A percentile compares a stretch with the other conserved stretches of the same genome.
These are phyloP conservation scores for Hyphodiscus hymeniophilus DNA, from an alignment of 495 filamentous ascomycete species.

Conservation along the genomic window DNA sequence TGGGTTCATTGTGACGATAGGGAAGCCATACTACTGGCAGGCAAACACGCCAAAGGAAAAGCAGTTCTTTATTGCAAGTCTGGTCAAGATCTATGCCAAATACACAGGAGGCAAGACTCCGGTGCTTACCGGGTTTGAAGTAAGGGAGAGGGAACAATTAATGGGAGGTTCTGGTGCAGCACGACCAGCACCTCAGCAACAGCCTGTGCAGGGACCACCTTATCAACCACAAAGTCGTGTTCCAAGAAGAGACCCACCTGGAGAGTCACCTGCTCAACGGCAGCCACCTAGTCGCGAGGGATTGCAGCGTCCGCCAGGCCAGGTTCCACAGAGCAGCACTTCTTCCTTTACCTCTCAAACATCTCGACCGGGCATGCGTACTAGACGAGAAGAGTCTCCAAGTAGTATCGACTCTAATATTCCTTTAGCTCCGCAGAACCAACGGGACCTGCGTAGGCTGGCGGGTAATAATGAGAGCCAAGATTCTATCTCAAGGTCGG, in stretches of 20 bases:
- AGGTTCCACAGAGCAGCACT: slow-evolving; percentile 11
- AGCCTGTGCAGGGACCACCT: slow-evolving; percentile 7
- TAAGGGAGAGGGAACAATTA: slow-evolving; percentile 58
- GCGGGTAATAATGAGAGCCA: slow-evolving; percentile 45
- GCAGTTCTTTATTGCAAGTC: slow-evolving; percentile 91
- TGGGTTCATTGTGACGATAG: slow-evolving; percentile 82
- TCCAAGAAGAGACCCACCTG: slow-evolving; percentile 28
- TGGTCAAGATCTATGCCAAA: slow-evolving; percentile 92
- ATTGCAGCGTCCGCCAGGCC: slow-evolving; percentile 29
- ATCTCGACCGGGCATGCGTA: slow-evolving; percentile 23
- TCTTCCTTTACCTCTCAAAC: slow-evolving; percentile 22
- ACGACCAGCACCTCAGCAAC: slow-evolving; percentile 2
- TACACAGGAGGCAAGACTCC: slow-evolving; percentile 86
- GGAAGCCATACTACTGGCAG: slow-evolving; percentile 97
- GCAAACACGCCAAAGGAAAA: slow-evolving; percentile 88
- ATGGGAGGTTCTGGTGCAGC: slow-evolving; percentile 10
- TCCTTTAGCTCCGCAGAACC: slow-evolving; percentile 28
- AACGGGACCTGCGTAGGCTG: slow-evolving; percentile 32
- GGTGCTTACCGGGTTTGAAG: slow-evolving; percentile 71
- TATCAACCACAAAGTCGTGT: slow-evolving; percentile 20
- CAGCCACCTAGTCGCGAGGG: slow-evolving; percentile 40
- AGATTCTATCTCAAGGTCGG: slow-evolving; percentile 44
- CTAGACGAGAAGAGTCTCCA: slow-evolving; percentile 28
- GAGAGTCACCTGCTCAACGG: slow-evolving; percentile 34
- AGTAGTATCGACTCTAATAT: slow-evolving; percentile 37